Base-by-base conservation (phyloP, 176 grass and related monocot species). In the Carex scoparia region DNA sequence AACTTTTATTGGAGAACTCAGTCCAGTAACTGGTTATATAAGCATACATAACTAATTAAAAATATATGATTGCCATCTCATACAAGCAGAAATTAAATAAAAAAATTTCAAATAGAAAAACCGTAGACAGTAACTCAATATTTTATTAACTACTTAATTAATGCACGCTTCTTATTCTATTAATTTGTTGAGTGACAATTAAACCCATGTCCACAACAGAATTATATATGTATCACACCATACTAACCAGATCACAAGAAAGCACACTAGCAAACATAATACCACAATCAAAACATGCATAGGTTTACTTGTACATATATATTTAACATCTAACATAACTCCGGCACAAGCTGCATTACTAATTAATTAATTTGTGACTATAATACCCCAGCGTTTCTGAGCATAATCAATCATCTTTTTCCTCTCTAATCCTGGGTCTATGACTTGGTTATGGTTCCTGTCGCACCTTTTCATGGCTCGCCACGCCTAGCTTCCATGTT, bases 401-500 rank as follows among this genome's bases (percentile, higher is more conserved):
- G 38, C 38, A 40, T 40, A 40, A 40, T 40, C 38, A 5, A 40
- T 40, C 38, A 40, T 4, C 38, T 40, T 40, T 5, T 40, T 40
- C 38, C 38, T 40, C 38, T 40, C 38, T 0, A 40, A 40, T 1
- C 38, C 38, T 40, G 38, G 38, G 38, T 40, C 38, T 40, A 49
- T 10, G 58, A 28, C 31, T 19, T 61, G 27, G 48, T 69, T 81
- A 33, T 70, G 31, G 75, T 86, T 80, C 62, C 4, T 12, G 14
- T 86, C 76, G 3, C 15, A 33, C 31, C 31, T 86, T 8, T 7
- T 49, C 19, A 86, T 18, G 33, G 75, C 61, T 40, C 75, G 38
- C 85, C 85, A 65, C 7, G 61, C 19, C 12, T n/a, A n/a, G n/a
- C n/a, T 74, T 86, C 85, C n/a, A 86, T 55, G 74, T 40, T 66